These are phyloP conservation scores for Spiraea crenata DNA, from an alignment of 331 rosid species.

Conservation along the genomic window DNA sequence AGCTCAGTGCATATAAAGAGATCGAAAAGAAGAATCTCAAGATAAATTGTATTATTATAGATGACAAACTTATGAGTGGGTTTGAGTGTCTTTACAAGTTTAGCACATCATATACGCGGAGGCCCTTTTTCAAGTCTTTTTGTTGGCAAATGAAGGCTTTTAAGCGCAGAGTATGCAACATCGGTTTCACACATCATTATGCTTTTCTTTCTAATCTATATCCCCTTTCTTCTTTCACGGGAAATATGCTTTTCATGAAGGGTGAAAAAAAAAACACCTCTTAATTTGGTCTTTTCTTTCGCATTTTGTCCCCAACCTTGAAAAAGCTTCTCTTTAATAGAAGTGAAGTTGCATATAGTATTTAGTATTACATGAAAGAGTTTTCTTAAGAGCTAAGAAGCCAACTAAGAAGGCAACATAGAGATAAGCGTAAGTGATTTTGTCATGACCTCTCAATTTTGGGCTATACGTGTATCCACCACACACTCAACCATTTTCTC, in stretches of 20 bases:
- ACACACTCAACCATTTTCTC: too few relatives aligned
- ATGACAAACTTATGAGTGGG: not conserved
- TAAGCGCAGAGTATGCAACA: not conserved
- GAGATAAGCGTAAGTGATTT: not conserved
- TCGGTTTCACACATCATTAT: constrained; percentile 14
- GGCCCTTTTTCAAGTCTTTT: constrained; percentile 2
- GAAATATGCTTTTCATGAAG: constrained; percentile 21
- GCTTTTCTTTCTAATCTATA: not conserved
- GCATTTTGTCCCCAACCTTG: constrained; percentile 9
- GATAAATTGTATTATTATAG: not conserved
- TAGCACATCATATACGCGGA: not conserved
- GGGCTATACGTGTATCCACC: too few relatives aligned
- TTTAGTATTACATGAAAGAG: not conserved
- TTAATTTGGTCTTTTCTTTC: not conserved
- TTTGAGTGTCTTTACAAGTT: constrained; percentile 7
- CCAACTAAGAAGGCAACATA: not conserved
- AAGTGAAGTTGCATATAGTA: not conserved
- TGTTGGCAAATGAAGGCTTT: not conserved
- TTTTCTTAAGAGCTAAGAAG: constrained; percentile 9
- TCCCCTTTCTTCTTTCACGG: constrained; percentile 1
- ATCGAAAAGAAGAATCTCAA: not conserved
- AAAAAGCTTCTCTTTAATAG: constrained; percentile 2
- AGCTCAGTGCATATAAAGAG: not conserved
- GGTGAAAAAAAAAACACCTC: not conserved
- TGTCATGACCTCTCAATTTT: not conserved